Conservation (phyloP, 169 alveolate genomes). For the Plasmodium ovale region DNA sequence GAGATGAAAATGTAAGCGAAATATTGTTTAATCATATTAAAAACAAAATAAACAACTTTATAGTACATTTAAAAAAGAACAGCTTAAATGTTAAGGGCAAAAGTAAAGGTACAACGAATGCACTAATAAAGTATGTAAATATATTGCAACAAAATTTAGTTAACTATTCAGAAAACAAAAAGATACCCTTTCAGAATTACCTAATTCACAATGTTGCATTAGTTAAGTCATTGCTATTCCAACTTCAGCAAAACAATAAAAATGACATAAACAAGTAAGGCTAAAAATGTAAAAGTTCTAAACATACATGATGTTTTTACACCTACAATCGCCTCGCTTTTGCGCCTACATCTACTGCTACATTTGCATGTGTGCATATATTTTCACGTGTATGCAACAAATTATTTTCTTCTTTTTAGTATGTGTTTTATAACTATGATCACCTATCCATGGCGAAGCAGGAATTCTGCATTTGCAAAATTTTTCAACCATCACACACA, state of each 20-base stretch:
- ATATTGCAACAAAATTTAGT: slow-evolving; percentile 57
- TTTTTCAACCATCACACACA: no score
- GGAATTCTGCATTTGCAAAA: no score
- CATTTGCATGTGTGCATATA: no score
- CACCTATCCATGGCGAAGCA: no score
- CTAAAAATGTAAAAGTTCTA: neutral
- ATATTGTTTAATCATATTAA: slow-evolving; percentile 13
- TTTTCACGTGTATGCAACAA: no score
- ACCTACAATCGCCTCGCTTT: no score
- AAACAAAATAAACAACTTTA: slow-evolving; percentile 16
- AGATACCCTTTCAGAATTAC: slow-evolving; percentile 13
- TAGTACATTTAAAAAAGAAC: slow-evolving; percentile 19
- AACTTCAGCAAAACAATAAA: slow-evolving; percentile 52
- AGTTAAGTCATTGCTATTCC: slow-evolving; percentile 22
- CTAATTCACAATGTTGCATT: slow-evolving; percentile 25
- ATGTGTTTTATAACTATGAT: no score
- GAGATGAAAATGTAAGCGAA: neutral
- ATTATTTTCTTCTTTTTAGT: no score
- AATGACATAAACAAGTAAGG: slow-evolving; percentile 59
- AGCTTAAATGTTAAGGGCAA: slow-evolving; percentile 18
- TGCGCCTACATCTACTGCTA: no score
- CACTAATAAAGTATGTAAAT: slow-evolving; percentile 55
- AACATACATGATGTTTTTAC: neutral
- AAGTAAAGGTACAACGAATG: slow-evolving; percentile 71
- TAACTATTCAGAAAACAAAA: slow-evolving; percentile 38